Evolutionary conservation across 1,284 basidiomycete genomes (phyloP).

Genomic region (Rugosomyces carneus): DNA sequence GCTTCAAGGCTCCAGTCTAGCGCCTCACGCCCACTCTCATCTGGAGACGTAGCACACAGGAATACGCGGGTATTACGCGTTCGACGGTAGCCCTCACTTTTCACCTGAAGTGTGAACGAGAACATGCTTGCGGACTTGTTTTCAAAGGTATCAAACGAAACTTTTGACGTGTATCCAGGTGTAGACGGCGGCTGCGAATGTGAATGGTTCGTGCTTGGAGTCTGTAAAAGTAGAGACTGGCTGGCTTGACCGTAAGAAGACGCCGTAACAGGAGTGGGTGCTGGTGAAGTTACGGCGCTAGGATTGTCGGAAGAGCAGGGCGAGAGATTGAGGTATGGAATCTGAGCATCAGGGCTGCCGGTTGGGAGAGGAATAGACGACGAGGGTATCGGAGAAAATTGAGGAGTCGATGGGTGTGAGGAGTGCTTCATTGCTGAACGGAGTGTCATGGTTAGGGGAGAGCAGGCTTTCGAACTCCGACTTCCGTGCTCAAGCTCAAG

Average conservation of each 20-base stretch:
- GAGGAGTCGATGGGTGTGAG: constrained; percentile 26
- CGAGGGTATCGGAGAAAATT: constrained; percentile 17
- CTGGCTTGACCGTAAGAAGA: neutral
- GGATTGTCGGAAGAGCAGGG: constrained; percentile 16
- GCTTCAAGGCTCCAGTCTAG: constrained; percentile 87
- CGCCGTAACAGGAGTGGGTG: constrained; percentile 9
- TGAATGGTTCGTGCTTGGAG: constrained; percentile 8
- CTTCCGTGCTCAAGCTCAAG: neutral
- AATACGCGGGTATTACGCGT: constrained; percentile 84
- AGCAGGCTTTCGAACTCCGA: constrained; percentile 10
- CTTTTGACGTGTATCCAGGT: constrained; percentile 67
- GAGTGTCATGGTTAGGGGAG: constrained; percentile 11
- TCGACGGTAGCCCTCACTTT: constrained; percentile 78
- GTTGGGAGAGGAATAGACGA: constrained; percentile 17
- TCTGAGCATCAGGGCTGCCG: constrained; percentile 14
- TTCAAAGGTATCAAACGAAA: constrained; percentile 82
- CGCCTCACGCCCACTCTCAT: constrained; percentile 82
- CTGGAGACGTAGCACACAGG: constrained; percentile 84
- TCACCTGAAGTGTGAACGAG: constrained; percentile 73
- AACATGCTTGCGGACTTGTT: constrained; percentile 69
- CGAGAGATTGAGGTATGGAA: constrained; percentile 2
- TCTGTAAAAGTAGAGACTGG: constrained; percentile 9
- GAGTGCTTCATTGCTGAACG: constrained; percentile 25
- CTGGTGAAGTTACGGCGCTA: constrained; percentile 11
- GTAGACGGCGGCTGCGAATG: constrained; percentile 20